phyloP scores from a whole-genome alignment of 352 stramenopile species.

The Salisapilia sapeloensis region DNA sequence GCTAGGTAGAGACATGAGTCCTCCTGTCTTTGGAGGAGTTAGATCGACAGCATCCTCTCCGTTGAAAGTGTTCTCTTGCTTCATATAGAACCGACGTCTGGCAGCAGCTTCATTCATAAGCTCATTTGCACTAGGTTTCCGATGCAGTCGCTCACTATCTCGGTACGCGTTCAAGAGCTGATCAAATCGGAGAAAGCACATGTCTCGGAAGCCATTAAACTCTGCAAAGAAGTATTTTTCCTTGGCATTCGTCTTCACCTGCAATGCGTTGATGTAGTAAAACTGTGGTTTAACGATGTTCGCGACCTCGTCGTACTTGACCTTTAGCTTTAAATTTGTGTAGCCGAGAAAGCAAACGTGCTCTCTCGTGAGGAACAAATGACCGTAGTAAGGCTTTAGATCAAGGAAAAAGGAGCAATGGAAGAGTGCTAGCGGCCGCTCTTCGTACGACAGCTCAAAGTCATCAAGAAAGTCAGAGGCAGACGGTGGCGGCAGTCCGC shows the following conservation, averaged over 20 bases:
- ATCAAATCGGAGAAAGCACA: conserved; percentile 49
- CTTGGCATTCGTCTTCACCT: conserved; percentile 46
- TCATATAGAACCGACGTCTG: no score
- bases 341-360: conserved; percentile 54
- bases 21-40: no score
- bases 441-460: conserved; percentile 23
- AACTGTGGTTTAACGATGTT: conserved; percentile 68
- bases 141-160: conserved; percentile 15
- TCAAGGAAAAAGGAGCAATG: conserved; percentile 65
- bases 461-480: conserved; percentile 13
- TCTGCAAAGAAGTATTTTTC: conserved; percentile 64
- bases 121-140: no score
- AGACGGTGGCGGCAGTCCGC: conserved; percentile 21
- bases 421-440: conserved; percentile 44
- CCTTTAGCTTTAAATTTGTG: conserved; percentile 20
- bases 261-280: conserved; percentile 71
- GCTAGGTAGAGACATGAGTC: no score
- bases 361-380: conserved; percentile 51
- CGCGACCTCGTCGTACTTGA: conserved; percentile 36
- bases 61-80: no score
- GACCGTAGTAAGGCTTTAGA: conserved; percentile 49
- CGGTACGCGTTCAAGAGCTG: conserved; percentile 53
- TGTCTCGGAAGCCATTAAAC: conserved; percentile 57
- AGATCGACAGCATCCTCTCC: no score
- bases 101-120: no score